Percentiles rank a stretch among this genome's conserved stretches.
Evolutionary conservation across 345 rosid genomes (phyloP).

Genomic region (Eucalyptus victrix): DNA sequence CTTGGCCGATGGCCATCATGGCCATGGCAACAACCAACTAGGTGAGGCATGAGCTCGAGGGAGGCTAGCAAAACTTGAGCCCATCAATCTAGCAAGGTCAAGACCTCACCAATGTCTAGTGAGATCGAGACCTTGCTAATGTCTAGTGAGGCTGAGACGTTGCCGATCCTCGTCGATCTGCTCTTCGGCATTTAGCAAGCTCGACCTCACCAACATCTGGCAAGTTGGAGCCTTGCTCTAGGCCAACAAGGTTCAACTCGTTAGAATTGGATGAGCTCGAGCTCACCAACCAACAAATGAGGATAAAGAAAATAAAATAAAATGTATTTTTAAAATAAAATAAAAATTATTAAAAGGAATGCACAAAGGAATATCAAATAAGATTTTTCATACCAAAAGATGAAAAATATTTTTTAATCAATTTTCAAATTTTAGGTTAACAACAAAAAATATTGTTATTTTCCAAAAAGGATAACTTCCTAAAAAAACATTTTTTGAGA

Average conservation of each 20-base stretch:
- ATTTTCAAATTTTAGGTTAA: too few species aligned
- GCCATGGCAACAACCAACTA: rapidly evolving
- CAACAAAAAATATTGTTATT: too few species aligned
- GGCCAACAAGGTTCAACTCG: rapidly evolving
- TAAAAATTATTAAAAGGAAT: background rate
- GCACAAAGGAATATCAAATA: background rate
- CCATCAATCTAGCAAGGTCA: rapidly evolving
- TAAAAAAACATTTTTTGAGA: too few species aligned
- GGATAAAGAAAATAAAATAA: background rate
- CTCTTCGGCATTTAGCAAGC: rapidly evolving
- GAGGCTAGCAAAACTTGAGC: rapidly evolving
- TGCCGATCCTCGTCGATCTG: rapidly evolving
- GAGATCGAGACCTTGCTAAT: rapidly evolving
- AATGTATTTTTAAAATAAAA: too few species aligned
- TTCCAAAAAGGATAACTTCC: too few species aligned
- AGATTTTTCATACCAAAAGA: background rate
- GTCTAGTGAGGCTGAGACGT: rapidly evolving
- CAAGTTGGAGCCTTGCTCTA: rapidly evolving
- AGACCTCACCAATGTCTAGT: too few species aligned
- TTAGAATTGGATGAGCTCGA: rapidly evolving
- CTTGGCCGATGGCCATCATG: too few species aligned
- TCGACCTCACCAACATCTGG: rapidly evolving
- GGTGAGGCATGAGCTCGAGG: rapidly evolving
- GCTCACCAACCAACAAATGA: too few species aligned
- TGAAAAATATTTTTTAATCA: too few species aligned